Conservation (phyloP, 2,329 filamentous ascomycete genomes). For the Phialophora macrospora region DNA sequence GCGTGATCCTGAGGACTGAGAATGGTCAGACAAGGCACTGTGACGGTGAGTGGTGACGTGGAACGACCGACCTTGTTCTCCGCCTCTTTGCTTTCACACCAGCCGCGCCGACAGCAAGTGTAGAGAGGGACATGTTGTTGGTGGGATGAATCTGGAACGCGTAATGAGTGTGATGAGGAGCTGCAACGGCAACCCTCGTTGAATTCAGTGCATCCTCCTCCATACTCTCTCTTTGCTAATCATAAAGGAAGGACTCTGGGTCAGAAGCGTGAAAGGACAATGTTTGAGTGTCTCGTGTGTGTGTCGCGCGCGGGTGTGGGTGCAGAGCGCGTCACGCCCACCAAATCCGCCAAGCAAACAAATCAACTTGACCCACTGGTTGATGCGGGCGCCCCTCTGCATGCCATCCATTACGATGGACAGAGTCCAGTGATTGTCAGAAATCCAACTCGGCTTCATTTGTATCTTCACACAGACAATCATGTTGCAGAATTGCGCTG, state of each 20-base stretch:
- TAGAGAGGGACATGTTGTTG: constrained; percentile 19
- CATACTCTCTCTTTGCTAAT: constrained; percentile 14
- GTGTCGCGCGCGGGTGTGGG: not conserved
- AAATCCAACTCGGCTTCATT: not conserved
- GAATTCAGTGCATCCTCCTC: constrained; percentile 10
- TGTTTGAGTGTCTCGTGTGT: constrained; percentile 15
- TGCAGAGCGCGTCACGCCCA: constrained; percentile 15
- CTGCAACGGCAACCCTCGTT: not conserved
- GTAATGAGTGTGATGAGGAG: constrained; percentile 13
- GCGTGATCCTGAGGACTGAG: constrained; percentile 83
- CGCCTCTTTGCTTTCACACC: constrained; percentile 34
- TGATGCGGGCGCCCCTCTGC: too few species aligned
- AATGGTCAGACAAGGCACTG: constrained; percentile 19
- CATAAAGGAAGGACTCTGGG: not conserved
- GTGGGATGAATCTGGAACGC: constrained; percentile 22
- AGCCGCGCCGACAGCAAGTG: not conserved
- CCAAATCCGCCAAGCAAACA: constrained; percentile 3
- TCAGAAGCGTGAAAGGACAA: constrained; percentile 16
- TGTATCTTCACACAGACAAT: not conserved
- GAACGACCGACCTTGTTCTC: constrained; percentile 35
- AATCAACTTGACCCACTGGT: constrained; percentile 2
- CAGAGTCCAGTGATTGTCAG: too few species aligned
- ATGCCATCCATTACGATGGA: not conserved
- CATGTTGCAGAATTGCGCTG: not conserved
- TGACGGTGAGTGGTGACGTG: not conserved